These are phyloP conservation scores for Tylopilus vinaceipallidus DNA, from an alignment of 768 basidiomycete species.

Conservation along the genomic window DNA sequence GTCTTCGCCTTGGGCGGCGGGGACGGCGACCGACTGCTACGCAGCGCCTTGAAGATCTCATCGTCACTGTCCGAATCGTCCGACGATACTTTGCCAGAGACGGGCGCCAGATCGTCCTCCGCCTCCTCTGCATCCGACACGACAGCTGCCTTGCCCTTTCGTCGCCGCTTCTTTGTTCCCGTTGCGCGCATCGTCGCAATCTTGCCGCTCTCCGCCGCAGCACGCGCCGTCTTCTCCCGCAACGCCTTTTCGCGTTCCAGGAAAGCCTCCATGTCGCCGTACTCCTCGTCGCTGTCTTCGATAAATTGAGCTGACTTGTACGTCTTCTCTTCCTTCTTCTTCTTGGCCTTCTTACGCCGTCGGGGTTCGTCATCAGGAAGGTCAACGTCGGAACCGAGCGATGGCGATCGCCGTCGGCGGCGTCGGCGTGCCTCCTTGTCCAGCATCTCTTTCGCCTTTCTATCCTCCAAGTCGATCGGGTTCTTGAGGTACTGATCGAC, in stretches of 20 bases:
- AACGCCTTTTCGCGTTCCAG: constrained; percentile 68
- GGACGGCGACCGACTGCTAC: constrained; percentile 26
- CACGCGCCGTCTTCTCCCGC: constrained; percentile 51
- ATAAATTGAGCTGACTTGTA: constrained; percentile 93
- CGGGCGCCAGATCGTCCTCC: constrained; percentile 17
- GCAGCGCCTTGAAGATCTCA: constrained; percentile 20
- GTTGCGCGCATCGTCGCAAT: constrained; percentile 43
- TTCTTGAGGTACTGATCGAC: constrained; percentile 80
- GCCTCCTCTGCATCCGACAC: constrained; percentile 38
- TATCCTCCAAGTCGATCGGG: constrained; percentile 80
- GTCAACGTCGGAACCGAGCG: constrained; percentile 43
- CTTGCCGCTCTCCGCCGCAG: constrained; percentile 42
- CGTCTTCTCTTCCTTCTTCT: constrained; percentile 63
- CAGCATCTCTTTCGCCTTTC: constrained; percentile 70
- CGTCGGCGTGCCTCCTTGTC: constrained; percentile 57
- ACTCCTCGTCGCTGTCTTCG: constrained; percentile 85
- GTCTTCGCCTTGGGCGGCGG: constrained; percentile 17
- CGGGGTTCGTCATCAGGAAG: constrained; percentile 35
- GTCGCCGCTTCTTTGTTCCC: constrained; percentile 60
- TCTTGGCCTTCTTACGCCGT: constrained; percentile 44
- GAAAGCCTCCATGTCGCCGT: constrained; percentile 79
- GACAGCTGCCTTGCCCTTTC: constrained; percentile 43
- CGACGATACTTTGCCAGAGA: constrained; percentile 11
- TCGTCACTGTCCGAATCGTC: constrained; percentile 28
- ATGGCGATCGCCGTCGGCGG: constrained; percentile 49